Evolutionary conservation across 1,284 basidiomycete genomes (phyloP), one percentile per base, ranked within the genome.

Genomic region (Malassezia equina): DNA sequence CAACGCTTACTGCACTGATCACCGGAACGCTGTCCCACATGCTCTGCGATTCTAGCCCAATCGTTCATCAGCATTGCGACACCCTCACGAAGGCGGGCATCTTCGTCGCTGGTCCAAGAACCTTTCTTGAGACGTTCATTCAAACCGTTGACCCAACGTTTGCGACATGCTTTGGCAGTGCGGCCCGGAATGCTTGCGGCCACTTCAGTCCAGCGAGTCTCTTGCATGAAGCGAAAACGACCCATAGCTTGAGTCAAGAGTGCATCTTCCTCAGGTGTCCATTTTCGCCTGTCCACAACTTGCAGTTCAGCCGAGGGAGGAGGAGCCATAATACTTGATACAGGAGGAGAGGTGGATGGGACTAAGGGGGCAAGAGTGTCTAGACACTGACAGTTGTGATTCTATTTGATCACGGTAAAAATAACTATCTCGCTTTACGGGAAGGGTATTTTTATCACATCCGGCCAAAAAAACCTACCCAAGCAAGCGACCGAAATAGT

Each of bases 1-100:
- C 55, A 57, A 15, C 55, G 49, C 44, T 57, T 57, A 34, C 55
- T 57, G 41, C 55, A 57, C 32, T 57, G 55, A 40, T 57, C 55
- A 17, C 55, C 55, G 7, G 55, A 57, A 23, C 55, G 55, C n/a
- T 57, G 42, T 12, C 49, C 49, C 2, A 57, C 55, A 31, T 47
- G 43, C 11, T 57, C 49, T 4, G 55, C 55, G 19, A 57, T 57
- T 9, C 55, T 51, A 9, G 55, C 49, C 55, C 55, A 57, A 17
- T 57, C 55, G 19, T 23, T 39, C 7, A 11, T 4, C 15, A 57
- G 31, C n/a, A 42, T 11, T n/a, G 44, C 31, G 7, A 57, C 49
- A 21, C 47, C 55, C 25, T 52, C 50, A 4, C 55, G 55, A 12
- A 57, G 50, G 6, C 49, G 43, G 12, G 33, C 31, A 23, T 57